Conservation (phyloP, 78 protist species). For the Guillardia theta region DNA sequence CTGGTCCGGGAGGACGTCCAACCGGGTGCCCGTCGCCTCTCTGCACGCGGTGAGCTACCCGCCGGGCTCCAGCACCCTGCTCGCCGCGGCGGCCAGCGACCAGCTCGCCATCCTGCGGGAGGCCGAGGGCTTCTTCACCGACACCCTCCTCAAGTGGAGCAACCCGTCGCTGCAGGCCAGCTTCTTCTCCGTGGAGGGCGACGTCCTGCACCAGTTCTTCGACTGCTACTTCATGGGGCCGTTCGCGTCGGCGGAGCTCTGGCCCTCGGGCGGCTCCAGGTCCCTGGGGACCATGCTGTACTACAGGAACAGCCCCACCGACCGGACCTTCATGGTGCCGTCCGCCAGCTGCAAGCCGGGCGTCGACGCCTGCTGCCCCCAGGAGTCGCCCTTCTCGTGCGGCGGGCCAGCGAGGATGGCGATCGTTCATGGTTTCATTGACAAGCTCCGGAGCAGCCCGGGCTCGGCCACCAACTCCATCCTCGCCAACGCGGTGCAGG, state of each 20-base stretch:
- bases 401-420: not conserved
- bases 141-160: not conserved
- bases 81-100: not conserved
- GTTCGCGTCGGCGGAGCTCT: not conserved
- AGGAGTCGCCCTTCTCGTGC: too few relatives aligned
- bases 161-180: too few relatives aligned
- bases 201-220: not conserved
- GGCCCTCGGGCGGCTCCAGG: too few relatives aligned
- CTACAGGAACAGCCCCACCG: too few relatives aligned
- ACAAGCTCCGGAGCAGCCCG: not conserved
- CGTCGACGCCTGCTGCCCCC: too few relatives aligned
- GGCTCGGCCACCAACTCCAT: not conserved
- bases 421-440: not conserved
- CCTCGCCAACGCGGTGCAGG: not conserved
- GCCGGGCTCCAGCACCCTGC: not conserved
- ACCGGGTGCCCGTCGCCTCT: not conserved
- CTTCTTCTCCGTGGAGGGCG: not conserved
- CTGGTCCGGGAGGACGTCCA: not conserved
- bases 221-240: not conserved
- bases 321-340: too few relatives aligned
- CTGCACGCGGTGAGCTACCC: not conserved
- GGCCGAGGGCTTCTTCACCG: not conserved
- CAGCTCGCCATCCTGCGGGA: not conserved
- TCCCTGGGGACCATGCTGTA: too few relatives aligned
- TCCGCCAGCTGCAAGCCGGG: too few relatives aligned